Conservation (phyloP, 148 eudicot species). For the Vaccinium myrtillus region DNA sequence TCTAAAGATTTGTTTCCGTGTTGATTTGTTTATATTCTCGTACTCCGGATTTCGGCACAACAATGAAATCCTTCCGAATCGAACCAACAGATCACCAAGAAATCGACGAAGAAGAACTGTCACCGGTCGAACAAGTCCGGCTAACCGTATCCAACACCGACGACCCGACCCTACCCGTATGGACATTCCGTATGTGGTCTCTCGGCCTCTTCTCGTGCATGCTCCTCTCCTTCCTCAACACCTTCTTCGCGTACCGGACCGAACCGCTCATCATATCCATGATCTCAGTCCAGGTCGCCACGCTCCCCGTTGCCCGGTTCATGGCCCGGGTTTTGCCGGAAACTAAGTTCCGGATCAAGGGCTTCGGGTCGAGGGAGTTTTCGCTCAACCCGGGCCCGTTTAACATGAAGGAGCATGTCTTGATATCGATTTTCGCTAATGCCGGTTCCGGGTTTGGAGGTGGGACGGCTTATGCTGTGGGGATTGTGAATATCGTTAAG, state of each 20-base stretch:
- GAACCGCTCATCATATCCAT: constrained; percentile 37
- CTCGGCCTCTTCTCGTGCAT: constrained; percentile 37
- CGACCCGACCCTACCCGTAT: constrained; percentile 46
- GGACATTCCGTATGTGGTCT: constrained; percentile 53
- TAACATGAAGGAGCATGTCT: constrained; percentile 52
- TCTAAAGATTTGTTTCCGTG: no score
- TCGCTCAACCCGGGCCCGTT: constrained; percentile 55
- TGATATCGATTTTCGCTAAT: constrained; percentile 52
- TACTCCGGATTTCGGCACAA: no score
- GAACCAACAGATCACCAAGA: neutral
- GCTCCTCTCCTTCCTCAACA: constrained; percentile 42
- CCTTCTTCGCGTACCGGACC: constrained; percentile 40
- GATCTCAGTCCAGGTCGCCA: constrained; percentile 46
- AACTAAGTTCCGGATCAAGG: constrained; percentile 25
- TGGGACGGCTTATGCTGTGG: constrained; percentile 47
- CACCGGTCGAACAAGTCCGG: constrained; percentile 46
- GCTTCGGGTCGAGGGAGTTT: constrained; percentile 26
- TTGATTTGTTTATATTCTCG: no score
- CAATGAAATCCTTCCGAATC: neutral
- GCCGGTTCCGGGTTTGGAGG: constrained; percentile 42
- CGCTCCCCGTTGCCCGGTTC: constrained; percentile 42
- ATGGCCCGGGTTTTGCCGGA: constrained; percentile 42
- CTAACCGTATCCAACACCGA: constrained; percentile 36
- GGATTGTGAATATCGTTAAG: constrained; percentile 41
- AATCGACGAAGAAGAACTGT: constrained; percentile 21